A percentile compares a stretch with the other conserved stretches of the same genome.
phyloP scores from a whole-genome alignment of 768 basidiomycete genomes.

The Hemileccinum rubropunctum region DNA sequence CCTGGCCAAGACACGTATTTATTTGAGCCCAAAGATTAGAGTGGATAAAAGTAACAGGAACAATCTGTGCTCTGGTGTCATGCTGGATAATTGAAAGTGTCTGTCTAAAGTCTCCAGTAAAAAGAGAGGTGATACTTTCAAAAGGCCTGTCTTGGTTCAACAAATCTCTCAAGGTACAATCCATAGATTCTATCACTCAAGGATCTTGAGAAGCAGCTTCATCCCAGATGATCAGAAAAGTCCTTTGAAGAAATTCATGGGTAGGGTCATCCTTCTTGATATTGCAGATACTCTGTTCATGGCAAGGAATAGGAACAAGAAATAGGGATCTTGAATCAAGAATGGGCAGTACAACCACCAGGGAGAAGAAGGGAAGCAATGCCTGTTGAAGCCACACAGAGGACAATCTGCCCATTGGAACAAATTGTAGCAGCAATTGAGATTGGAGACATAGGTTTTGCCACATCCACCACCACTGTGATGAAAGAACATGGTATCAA shows the following conservation, averaged over 20 bases:
- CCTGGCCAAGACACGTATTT: constrained; percentile 42
- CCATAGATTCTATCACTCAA: constrained; percentile 42
- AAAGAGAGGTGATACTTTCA: constrained; percentile 43
- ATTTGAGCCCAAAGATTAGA: neutral
- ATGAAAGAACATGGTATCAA: too few relatives aligned
- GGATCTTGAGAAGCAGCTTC: neutral
- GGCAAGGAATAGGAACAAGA: constrained; percentile 33
- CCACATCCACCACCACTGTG: too few relatives aligned
- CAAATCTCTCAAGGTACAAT: constrained; percentile 37
- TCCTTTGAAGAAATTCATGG: constrained; percentile 32
- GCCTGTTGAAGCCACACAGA: neutral
- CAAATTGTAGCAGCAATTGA: neutral
- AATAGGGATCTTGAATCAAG: constrained; percentile 47
- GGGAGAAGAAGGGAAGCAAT: constrained; percentile 31
- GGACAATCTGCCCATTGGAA: neutral
- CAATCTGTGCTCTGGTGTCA: constrained; percentile 29
- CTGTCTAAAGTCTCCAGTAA: constrained; percentile 51
- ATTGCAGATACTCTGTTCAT: constrained; percentile 30
- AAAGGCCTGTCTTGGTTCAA: constrained; percentile 29
- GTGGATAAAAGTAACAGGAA: neutral
- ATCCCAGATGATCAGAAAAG: constrained; percentile 33
- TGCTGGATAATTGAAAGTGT: constrained; percentile 42
- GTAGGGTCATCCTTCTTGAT: constrained; percentile 33
- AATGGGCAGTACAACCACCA: constrained; percentile 48
- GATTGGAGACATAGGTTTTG: neutral